Percentiles rank a stretch among this genome's conserved stretches.
phyloP scores from a whole-genome alignment of 352 stramenopile genomes.

The Aphanomyces stellatus region DNA sequence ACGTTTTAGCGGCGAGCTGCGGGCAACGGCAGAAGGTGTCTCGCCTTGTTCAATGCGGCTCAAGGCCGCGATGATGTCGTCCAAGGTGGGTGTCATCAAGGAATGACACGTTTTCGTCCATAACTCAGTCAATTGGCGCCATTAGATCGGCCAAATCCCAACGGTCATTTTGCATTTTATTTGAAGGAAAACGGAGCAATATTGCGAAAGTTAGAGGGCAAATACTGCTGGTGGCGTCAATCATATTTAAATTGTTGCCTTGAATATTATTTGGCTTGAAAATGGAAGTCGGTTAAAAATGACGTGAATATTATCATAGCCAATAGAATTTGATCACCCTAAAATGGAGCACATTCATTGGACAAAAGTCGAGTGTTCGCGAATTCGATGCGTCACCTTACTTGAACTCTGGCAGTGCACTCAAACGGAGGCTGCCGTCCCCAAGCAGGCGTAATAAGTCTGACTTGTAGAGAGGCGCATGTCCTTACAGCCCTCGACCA shows the following conservation, averaged over 20 bases:
- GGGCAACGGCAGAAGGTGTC: background rate
- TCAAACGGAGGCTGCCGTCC: too few species aligned
- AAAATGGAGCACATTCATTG: background rate
- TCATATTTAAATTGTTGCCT: background rate
- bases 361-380: background rate
- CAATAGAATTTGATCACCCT: background rate
- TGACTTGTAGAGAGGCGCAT: too few species aligned
- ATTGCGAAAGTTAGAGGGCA: background rate
- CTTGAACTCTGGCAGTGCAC: too few species aligned
- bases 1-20: background rate
- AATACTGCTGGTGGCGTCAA: background rate
- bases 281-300: background rate
- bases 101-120: background rate
- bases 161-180: background rate
- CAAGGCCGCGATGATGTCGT: background rate
- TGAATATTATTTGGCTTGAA: background rate
- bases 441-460: too few species aligned
- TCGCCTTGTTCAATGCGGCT: background rate
- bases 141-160: background rate
- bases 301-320: conserved; percentile 2
- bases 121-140: background rate
- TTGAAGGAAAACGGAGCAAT: background rate
- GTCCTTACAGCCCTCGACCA: too few species aligned
- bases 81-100: background rate
- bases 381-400: background rate